Base-by-base conservation (phyloP, 2,329 filamentous ascomycete species). In the Ophiosphaerella herpotricha region DNA sequence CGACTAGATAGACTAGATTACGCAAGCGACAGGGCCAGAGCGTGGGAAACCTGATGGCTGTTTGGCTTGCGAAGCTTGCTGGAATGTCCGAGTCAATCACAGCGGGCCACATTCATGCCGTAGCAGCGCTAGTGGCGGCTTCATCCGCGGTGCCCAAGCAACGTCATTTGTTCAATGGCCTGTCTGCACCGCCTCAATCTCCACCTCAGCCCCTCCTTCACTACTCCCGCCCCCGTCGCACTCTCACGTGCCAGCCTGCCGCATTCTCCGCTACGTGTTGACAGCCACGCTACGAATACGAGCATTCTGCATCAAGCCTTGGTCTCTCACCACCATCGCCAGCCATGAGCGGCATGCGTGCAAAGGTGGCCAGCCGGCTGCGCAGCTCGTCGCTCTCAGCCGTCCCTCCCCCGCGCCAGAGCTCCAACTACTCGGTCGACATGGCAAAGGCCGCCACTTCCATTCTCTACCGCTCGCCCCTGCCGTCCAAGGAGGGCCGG, bases 391-490 rank as follows among this genome's bases (percentile, higher is more conserved):
- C 78, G 39, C 73, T 81, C 39, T 76, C 70, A 48, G 73, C 78
- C 18, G 73, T 80, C 11, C 76, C 78, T 50, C 80, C 77, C 43
- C 74, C 72, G 16, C 72, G 64, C 43, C 67, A 70, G 54, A 78
- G 74, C 50, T 68, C 73, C 50, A 77, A 80, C 44, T 83, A 81
- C 59, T 74, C 77, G 16, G 68, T 68, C 3, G 68, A 74, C 34
- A 75, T 83, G 39, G 80, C 80, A 32, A 72, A 72, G 32, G 71
- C 76, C 39, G 80, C 81, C 8, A 74, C 78, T n/a, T 77, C 77
- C 34, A 81, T 83, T 54, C 75, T 84, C 32, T 83, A 80, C 61
- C 78, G 75, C 50, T 80, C 79, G 8, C 81, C 81, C 2, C 71
- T 78, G 2, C 77, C 77, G 13, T 81, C 80, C 7, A 70, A 71